Percentiles rank a stretch among this genome's conserved stretches.
Evolutionary conservation across 495 filamentous ascomycete genomes (phyloP).

Genomic region (Aspergillus carlsbadensis): DNA sequence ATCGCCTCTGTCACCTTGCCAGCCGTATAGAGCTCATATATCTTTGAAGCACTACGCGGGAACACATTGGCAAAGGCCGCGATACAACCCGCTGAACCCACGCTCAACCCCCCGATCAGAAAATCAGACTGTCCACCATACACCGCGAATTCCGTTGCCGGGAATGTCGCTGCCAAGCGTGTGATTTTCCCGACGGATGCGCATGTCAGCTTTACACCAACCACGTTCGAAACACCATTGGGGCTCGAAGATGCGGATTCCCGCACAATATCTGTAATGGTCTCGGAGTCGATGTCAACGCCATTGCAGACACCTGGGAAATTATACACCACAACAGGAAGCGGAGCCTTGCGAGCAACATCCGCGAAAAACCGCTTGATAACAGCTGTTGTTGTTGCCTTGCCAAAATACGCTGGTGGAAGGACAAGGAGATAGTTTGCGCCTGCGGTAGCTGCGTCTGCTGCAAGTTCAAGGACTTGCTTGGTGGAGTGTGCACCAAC

Average conservation of each 20-base stretch:
- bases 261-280: conserved; percentile 50
- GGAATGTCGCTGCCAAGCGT: conserved; percentile 54
- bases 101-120: conserved; percentile 56
- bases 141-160: conserved; percentile 55
- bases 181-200: conserved; percentile 68
- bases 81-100: conserved; percentile 63
- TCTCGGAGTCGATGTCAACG: conserved; percentile 64
- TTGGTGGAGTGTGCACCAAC: conserved; percentile 63
- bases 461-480: conserved; percentile 58
- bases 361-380: conserved; percentile 61
- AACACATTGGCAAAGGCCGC: conserved; percentile 68
- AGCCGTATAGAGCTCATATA: conserved; percentile 53
- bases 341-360: conserved; percentile 46
- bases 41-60: conserved; percentile 50
- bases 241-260: conserved; percentile 42
- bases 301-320: conserved; percentile 73
- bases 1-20: conserved; percentile 54
- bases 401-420: conserved; percentile 65
- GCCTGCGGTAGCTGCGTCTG: conserved; percentile 56
- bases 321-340: conserved; percentile 69
- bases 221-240: conserved; percentile 51
- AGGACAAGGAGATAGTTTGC: conserved; percentile 62
- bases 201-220: conserved; percentile 70
- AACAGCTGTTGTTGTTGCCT: conserved; percentile 55
- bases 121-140: conserved; percentile 74